Evolutionary conservation across 139 green algal species (phyloP), one percentile per base, ranked within the genome.

Genomic region (Protoeuglena noctilucae): DNA sequence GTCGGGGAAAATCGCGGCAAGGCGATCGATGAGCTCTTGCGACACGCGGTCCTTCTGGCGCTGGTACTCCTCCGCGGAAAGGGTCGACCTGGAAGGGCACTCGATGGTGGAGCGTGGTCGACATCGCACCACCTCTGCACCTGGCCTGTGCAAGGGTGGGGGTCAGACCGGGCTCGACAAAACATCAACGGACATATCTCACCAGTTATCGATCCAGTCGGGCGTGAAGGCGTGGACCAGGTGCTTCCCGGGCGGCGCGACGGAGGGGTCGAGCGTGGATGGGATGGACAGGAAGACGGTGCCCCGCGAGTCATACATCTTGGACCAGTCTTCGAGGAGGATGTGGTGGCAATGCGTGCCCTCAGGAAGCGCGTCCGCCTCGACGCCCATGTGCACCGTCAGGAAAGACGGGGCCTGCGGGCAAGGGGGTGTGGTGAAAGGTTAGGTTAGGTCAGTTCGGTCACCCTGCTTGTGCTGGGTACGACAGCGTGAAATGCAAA

Each of bases 281-380:
- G 88, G 88, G 57, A 96, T 87, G 40, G 76, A 91, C 24, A 96
- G 79, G 69, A 96, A 96, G 17, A 96, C 67, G 5, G 83, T 94
- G 23, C 85, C 88, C 14, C 73, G 67, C 3, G 78, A 51, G n/a
- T 83, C 60, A 61, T 93, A 74, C 80, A 94, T 84, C 30, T 67
- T 75, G 2, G 49, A 57, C 88, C 88, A 96, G 41, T 88, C 77
- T 71, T 96, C 89, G 22, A 96, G 57, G 31, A 96, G 64, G 49
- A 96, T 91, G 61, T 96, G 88, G 62, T 95, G 86, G 60, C 79
- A 86, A 58, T 94, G 73, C 43, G 65, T 74, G 19, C 60, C 64
- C 48, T 51, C 25, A 39, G 71, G 63, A 46, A 96, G 65, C 34
- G 84, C 76, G 18, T 79, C 63, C 4, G 75, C 76, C 17, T 73